Evolutionary conservation across 192 early-diverging fungal genomes (phyloP).

Genomic region (Geranomyces michiganensis): DNA sequence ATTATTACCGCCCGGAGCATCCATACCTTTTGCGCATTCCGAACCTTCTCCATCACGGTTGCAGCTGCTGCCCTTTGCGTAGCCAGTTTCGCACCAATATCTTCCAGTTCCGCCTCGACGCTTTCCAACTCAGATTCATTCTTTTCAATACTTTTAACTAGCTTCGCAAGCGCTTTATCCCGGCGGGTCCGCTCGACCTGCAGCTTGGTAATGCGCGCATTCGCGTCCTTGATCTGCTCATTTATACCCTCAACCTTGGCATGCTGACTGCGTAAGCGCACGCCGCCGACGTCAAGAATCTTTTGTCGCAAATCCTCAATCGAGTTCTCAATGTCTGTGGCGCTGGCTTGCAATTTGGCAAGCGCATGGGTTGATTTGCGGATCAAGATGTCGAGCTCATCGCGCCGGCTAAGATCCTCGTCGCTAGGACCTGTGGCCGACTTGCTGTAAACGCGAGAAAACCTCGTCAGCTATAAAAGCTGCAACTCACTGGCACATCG

Average conservation of each 20-base stretch:
- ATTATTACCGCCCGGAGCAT: too few species aligned
- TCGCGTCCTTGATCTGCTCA: slow-evolving; percentile 72
- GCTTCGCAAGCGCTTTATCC: slow-evolving; percentile 74
- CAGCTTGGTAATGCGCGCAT: slow-evolving; percentile 73
- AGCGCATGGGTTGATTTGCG: slow-evolving; percentile 8
- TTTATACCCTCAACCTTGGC: slow-evolving; percentile 78
- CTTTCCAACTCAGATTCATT: slow-evolving; percentile 69
- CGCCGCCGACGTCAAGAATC: slow-evolving; percentile 90
- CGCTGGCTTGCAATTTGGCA: slow-evolving; percentile 47
- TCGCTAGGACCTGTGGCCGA: slow-evolving; percentile 53
- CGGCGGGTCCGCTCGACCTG: slow-evolving; percentile 73
- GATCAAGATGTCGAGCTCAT: slow-evolving; percentile 40
- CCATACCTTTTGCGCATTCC: slow-evolving; percentile 50
- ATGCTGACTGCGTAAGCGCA: slow-evolving; percentile 83
- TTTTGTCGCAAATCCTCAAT: slow-evolving; percentile 84
- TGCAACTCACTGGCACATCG: not conserved
- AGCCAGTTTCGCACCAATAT: slow-evolving; percentile 65
- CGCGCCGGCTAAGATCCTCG: slow-evolving; percentile 56
- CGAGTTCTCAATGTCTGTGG: slow-evolving; percentile 69
- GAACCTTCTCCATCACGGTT: slow-evolving; percentile 45
- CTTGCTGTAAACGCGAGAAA: slow-evolving; percentile 23
- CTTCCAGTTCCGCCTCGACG: slow-evolving; percentile 62
- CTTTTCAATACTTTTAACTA: slow-evolving; percentile 65
- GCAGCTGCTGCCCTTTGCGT: slow-evolving; percentile 42
- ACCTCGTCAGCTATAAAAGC: too few species aligned